These are phyloP conservation scores for Chlorella ohadii DNA, from an alignment of 139 green algal species.

Conservation along the genomic window DNA sequence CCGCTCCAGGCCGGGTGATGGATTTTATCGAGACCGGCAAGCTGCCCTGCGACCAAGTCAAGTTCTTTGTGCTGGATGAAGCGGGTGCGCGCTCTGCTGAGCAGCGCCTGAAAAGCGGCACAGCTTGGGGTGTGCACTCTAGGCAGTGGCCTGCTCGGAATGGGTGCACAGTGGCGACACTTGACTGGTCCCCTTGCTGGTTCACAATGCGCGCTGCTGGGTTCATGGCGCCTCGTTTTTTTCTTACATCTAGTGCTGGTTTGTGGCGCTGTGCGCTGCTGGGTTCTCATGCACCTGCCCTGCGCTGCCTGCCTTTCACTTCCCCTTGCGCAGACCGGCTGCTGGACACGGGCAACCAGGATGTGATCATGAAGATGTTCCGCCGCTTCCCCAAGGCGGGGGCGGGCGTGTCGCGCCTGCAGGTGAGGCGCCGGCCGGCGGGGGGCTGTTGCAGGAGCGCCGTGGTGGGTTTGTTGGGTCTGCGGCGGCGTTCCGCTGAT, in stretches of 20 bases:
- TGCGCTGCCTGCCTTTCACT: not conserved
- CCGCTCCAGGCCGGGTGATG: constrained; percentile 60
- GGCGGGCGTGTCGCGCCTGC: constrained; percentile 62
- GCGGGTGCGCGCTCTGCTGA: constrained; percentile 34
- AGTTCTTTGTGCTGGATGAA: constrained; percentile 91
- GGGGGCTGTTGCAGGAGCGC: not conserved
- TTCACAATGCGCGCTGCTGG: too few species aligned
- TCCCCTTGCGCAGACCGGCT: constrained; percentile 64
- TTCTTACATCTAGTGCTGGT: too few species aligned
- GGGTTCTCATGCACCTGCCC: too few species aligned
- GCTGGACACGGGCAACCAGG: constrained; percentile 70
- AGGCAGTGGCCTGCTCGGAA: too few species aligned
- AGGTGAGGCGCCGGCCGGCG: constrained; percentile 37
- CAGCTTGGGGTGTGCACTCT: too few species aligned
- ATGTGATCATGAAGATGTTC: constrained; percentile 76
- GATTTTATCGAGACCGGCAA: constrained; percentile 81
- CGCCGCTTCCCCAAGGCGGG: constrained; percentile 68
- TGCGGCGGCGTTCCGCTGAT: too few species aligned
- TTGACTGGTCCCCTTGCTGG: too few species aligned
- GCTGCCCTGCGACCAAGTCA: constrained; percentile 62
- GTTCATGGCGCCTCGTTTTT: too few species aligned
- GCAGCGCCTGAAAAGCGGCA: too few species aligned
- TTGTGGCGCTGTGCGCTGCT: too few species aligned
- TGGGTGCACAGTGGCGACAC: too few species aligned
- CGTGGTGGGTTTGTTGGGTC: too few species aligned